Evolutionary conservation across 2,329 filamentous ascomycete genomes (phyloP), one percentile per base, ranked within the genome.

Genomic region (Aspergillus melleus): DNA sequence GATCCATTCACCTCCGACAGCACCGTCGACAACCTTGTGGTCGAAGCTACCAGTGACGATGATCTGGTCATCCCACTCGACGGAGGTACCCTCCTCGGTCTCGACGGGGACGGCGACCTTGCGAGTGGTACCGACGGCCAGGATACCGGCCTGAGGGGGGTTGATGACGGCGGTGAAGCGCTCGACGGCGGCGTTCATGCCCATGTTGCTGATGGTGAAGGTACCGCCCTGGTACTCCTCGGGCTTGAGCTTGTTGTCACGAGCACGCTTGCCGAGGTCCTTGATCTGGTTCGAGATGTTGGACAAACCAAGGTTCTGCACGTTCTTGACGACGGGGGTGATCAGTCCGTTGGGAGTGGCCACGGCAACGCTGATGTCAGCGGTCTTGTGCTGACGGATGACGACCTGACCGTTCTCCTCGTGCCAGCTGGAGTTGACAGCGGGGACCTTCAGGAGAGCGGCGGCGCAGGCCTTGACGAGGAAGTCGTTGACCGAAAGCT

Each of bases 181-280:
- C 81, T 98, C 93, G 64, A 99, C 89, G 54, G 95, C 94, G 52
- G 88, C 75, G 86, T 99, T 99, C 95, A 99, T 99, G 80, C 95
- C 95, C 95, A 99, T 96, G 88, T 99, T 99, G 82, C 91, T 96
- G 81, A 99, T 98, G 79, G 94, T 97, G 82, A 99, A 96, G 77
- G 92, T 96, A 77, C 95, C 95, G 58, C 95, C 95, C 85, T 97
- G 94, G 88, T 96, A 99, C 82, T 99, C 93, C 79, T 99, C 94
- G 52, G 95, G 95, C 89, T 98, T 98, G 72, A 99, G 90, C 88
- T 98, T 99, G 81, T 91, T 91, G 70, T 98, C 95, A 63, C 92
- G 88, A 64, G 95, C 95, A 77, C 92, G 91, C 88, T 96, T 96
- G 76, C 93, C 93, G 58, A 99, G 90, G 74, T 96, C 92, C 85